These are phyloP conservation scores for Taiozyma sp. DNA, from an alignment of 1,139 yeast genomes.

Conservation along the genomic window DNA sequence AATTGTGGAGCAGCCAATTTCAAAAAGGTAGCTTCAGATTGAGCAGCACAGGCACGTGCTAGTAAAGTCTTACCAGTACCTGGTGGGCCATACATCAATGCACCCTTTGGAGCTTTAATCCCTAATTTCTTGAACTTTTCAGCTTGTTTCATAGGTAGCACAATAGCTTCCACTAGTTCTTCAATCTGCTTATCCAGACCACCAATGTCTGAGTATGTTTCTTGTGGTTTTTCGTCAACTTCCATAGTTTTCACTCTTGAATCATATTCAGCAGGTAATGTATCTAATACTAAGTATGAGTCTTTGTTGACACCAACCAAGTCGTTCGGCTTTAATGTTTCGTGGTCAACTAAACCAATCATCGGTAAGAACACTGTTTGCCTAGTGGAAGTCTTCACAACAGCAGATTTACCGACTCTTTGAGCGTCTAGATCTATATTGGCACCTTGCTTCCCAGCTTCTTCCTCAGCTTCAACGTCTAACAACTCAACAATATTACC, in stretches of 20 bases:
- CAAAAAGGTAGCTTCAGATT: constrained; percentile 95
- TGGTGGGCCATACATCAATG: constrained; percentile 98
- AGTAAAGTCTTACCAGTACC: constrained; percentile 97
- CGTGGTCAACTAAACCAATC: constrained; percentile 91
- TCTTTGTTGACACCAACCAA: constrained; percentile 97
- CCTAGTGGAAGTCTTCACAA: constrained; percentile 93
- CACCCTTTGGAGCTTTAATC: constrained; percentile 97
- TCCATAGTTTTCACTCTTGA: constrained; percentile 99
- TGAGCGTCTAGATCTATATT: constrained; percentile 91
- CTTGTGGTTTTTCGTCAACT: constrained; percentile 97
- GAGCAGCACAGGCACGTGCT: constrained; percentile 99
- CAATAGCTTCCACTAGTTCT: constrained; percentile 96
- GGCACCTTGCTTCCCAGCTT: constrained; percentile 71
- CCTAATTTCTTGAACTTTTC: constrained; percentile 92
- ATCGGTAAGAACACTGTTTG: constrained; percentile 96
- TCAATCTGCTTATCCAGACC: constrained; percentile 98
- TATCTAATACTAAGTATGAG: constrained; percentile 87
- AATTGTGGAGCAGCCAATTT: constrained; percentile 97
- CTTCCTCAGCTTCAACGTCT: constrained; percentile 84
- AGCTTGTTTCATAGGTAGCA: constrained; percentile 96
- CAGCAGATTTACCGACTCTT: constrained; percentile 95
- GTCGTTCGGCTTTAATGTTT: constrained; percentile 87
- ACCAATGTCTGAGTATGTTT: constrained; percentile 94
- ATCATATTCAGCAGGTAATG: constrained; percentile 95
- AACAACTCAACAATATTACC: constrained; percentile 96